Evolutionary conservation across 176 grass and related monocot genomes (phyloP).

Genomic region (Bolboschoenus planiculmis): DNA sequence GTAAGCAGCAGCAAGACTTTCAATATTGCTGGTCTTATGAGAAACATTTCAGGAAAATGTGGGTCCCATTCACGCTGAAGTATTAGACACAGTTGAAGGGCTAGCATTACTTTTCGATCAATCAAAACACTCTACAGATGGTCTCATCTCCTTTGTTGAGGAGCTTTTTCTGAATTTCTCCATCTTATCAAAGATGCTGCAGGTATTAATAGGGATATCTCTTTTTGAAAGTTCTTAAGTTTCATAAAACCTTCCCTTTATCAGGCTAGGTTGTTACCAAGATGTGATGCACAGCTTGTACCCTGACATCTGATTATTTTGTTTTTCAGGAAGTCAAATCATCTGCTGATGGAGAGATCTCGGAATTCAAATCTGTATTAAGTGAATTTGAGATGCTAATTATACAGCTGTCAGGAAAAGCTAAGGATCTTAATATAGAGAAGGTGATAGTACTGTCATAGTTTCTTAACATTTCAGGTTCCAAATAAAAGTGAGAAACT

Average conservation of each 20-base stretch:
- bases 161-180: constrained; percentile 47
- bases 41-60: constrained; percentile 42
- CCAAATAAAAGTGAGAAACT: background rate
- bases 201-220: constrained; percentile 32
- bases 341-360: constrained; percentile 37
- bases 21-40: constrained; percentile 19
- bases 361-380: constrained; percentile 36
- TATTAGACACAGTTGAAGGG: constrained; percentile 36
- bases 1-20: background rate
- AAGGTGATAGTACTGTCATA: constrained; percentile 39
- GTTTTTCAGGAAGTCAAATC: constrained; percentile 53
- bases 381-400: constrained; percentile 42
- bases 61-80: constrained; percentile 11
- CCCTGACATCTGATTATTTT: background rate
- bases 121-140: constrained; percentile 44
- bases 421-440: constrained; percentile 57
- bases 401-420: constrained; percentile 32
- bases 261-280: background rate
- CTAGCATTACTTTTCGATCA: constrained; percentile 42
- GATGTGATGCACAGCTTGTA: background rate
- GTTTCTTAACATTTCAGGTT: background rate
- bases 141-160: constrained; percentile 53
- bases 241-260: constrained; percentile 6
- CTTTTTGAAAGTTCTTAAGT: constrained; percentile 6
- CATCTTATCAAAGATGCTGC: constrained; percentile 28